A percentile compares a stretch with the other conserved stretches of the same genome.
phyloP scores from a whole-genome alignment of 306 rosid species.

The Leucaena leucocephala region DNA sequence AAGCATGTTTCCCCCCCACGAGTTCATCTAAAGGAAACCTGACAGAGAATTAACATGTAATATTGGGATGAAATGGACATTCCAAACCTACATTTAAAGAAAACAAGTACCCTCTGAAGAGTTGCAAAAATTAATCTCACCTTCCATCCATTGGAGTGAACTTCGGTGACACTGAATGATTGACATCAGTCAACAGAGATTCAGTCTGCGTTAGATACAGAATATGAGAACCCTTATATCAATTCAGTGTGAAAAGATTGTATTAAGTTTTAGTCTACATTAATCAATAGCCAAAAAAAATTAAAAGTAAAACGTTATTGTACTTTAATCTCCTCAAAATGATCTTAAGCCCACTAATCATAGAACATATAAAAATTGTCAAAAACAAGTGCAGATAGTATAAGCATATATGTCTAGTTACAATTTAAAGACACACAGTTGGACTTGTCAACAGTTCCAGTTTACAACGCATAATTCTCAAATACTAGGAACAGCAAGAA shows the following conservation, averaged over 20 bases:
- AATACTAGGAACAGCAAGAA: conserved; percentile 5
- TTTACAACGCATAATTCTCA: not conserved
- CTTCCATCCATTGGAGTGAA: conserved; percentile 48
- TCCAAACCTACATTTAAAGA: not conserved
- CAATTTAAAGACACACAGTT: not conserved
- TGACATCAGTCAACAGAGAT: conserved; percentile 46
- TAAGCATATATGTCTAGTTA: not conserved
- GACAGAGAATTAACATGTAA: conserved; percentile 25
- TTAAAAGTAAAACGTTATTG: not conserved
- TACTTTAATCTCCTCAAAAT: conserved; percentile 9
- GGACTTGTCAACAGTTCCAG: not conserved
- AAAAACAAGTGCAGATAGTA: not conserved
- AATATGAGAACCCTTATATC: conserved; percentile 23
- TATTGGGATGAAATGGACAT: conserved; percentile 6
- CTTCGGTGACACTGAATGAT: conserved; percentile 31
- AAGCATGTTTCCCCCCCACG: conserved; percentile 32
- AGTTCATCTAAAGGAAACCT: conserved; percentile 71
- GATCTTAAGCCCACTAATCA: conserved; percentile 6
- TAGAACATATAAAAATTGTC: not conserved
- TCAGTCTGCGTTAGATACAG: conserved; percentile 40
- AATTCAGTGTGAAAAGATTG: not conserved
- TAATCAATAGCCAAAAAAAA: not conserved
- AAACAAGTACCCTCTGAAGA: not conserved
- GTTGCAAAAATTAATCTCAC: conserved; percentile 37
- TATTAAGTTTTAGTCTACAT: not conserved